Conservation (phyloP, 345 rosid genomes). For the Populus tremula region DNA sequence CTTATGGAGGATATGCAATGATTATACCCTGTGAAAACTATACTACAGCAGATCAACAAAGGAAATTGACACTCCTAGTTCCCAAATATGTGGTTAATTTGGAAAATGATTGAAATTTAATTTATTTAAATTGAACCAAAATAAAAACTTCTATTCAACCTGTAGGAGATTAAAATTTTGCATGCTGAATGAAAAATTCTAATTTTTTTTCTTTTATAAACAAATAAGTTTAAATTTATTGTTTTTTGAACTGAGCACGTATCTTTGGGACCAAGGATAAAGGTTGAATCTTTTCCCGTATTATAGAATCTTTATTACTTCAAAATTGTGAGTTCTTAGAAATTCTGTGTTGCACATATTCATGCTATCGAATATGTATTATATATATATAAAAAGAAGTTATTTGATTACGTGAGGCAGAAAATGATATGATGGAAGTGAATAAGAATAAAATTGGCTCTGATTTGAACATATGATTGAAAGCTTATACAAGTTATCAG, state of each 20-base stretch:
- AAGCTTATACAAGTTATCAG: not conserved
- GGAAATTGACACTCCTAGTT: not conserved
- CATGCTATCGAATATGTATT: not conserved
- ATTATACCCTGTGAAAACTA: not conserved
- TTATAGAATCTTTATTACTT: not conserved
- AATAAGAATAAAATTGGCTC: not conserved
- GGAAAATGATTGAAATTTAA: not conserved
- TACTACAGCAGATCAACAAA: not conserved
- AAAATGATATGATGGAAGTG: not conserved
- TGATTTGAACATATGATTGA: not conserved
- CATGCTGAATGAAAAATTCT: not conserved
- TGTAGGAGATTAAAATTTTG: not conserved
- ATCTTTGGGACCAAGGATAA: not conserved
- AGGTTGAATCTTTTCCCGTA: not conserved
- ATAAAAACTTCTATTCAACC: not conserved
- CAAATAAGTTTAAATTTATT: not conserved
- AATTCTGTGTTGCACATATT: not conserved
- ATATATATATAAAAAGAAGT: too few species aligned
- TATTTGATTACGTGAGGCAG: not conserved
- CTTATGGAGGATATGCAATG: not conserved
- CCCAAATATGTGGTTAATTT: not conserved
- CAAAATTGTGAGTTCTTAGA: not conserved
- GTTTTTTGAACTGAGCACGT: not conserved
- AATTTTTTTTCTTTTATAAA: not conserved
- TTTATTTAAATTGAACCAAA: not conserved